Base-by-base conservation (phyloP, 371 early-diverging fungal genomes). In the Basidiobolus meristosporus region DNA sequence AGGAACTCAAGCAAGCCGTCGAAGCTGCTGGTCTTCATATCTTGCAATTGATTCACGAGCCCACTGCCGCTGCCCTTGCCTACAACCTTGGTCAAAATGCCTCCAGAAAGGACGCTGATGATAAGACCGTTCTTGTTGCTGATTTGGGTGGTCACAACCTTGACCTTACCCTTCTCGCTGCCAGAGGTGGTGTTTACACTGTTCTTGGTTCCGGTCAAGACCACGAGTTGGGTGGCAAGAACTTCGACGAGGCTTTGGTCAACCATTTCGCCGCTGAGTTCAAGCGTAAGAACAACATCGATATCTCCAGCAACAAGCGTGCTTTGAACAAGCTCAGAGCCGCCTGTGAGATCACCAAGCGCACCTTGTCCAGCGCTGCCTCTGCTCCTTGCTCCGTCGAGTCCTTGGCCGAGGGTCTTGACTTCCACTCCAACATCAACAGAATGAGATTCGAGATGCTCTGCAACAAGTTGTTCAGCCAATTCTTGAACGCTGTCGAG, bases 141-240 rank as follows among this genome's bases (percentile, higher is more conserved):
- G 98, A 99, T 63, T 68, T 98, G 41, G 99, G 99, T 41, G 98
- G 85, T 33, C 82, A 90, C 39, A 84, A 87, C 16, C 83, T 98
- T 46, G 95, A 90, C 52, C 74, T 96, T 31, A 79, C 91, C 39
- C 71, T 96, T 31, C 62, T 97, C 36, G 74, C 82, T 36, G 67
- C 77, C 38, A 79, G 81, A 50, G 72, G 89, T 43, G 98, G 96
- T 23, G 68, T 98, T 43, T 84, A 73, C 66, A 75, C 87, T 28
- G 73, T 90, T 46, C 69, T 92, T 36, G 73, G 72, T 29, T 73
- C 84, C 41, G 73, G 78, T 22, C 85, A 88, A 55, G 87, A 86
- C 42, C 65, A 74, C 58, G 69, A 79, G 41, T 58, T 89, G 48
- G 82, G 98, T 51, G 99, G 99, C 49, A 72, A 74, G 20, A 77